Base-by-base conservation (phyloP, 2,329 filamentous ascomycete species). In the Aspergillus latus region DNA sequence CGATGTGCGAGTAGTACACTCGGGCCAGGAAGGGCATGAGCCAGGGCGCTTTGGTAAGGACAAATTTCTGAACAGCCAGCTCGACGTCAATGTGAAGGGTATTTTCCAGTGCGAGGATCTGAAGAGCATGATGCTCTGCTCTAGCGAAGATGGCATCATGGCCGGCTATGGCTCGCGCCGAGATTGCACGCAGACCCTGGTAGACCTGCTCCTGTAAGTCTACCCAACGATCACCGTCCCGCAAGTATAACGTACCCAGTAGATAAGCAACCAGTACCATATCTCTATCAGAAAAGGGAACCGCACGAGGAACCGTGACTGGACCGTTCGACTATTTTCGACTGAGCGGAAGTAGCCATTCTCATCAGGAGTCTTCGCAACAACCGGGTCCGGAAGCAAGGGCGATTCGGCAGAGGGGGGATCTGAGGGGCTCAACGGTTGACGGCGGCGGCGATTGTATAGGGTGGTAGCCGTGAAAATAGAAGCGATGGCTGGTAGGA, bases 1-100 rank as follows among this genome's bases (percentile, higher is more conserved):
- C 63, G 49, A 80, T 80, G 62, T 80, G 78, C 1, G 74, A 78
- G 62, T 77, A 75, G 64, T 79, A 80, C 39, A 80, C 68, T 29
- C 67, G 69, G 36, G 75, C 74, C 16, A 80, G 67, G 46, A 75
- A 47, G 7, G 67, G 59, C 70, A 77, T 77, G 15, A 78, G 63
- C 68, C 68, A 69, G 2, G 74, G 64, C 0, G 63, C 54, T 10
- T 70, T 56, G n/a, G 63, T 63, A 37, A 80, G 71, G 10, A 79
- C 65, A 54, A 71, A 75, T 5, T 59, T 61, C 49, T 80, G 78
- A 40, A 78, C 62, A 9, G 61, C 59, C 9, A 73, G 68, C 50
- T 80, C 78, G 54, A 78, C 59, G 47, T 73, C 72, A 39, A 80
- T 61, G 37, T 72, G 69, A 2, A 80, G 60, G 2, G 47, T 44